A percentile compares a stretch with the other conserved stretches of the same genome.
These are phyloP conservation scores for Monilinia polystroma DNA, from an alignment of 2,329 filamentous ascomycete species.

Conservation along the genomic window DNA sequence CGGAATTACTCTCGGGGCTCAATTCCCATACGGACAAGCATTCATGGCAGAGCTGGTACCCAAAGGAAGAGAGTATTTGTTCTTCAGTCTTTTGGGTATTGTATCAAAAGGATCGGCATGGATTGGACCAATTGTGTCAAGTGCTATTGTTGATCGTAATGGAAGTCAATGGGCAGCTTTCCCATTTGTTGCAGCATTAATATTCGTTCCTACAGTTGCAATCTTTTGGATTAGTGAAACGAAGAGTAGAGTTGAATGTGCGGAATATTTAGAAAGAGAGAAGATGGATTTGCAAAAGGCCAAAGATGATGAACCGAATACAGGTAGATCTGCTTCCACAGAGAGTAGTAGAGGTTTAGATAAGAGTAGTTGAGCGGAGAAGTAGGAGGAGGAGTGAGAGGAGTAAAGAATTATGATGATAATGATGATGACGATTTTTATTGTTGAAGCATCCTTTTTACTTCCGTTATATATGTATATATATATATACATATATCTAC, in stretches of 20 bases:
- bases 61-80: conserved; percentile 38
- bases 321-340: neutral
- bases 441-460: neutral
- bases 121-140: conserved; percentile 39
- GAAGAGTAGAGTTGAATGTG: conserved; percentile 38
- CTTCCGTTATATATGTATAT: too few species aligned
- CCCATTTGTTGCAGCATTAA: conserved; percentile 36
- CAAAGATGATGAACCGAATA: neutral
- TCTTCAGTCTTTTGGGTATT: conserved; percentile 39
- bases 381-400: neutral
- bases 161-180: conserved; percentile 38
- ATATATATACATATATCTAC: neutral
- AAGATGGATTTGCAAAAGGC: conserved; percentile 33
- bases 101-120: conserved; percentile 39
- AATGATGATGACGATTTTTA: conserved; percentile 2
- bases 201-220: conserved; percentile 36
- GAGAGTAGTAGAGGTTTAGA: neutral
- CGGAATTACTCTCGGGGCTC: conserved; percentile 35
- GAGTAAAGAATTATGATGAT: neutral
- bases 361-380: neutral
- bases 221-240: conserved; percentile 39
- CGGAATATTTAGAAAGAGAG: conserved; percentile 36
- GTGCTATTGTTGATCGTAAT: conserved; percentile 37
- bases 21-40: conserved; percentile 39
- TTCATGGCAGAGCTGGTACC: conserved; percentile 40